Percentiles rank a stretch among this genome's conserved stretches.
phyloP scores from a whole-genome alignment of 1,284 basidiomycete species.

The Ustilago hordei region DNA sequence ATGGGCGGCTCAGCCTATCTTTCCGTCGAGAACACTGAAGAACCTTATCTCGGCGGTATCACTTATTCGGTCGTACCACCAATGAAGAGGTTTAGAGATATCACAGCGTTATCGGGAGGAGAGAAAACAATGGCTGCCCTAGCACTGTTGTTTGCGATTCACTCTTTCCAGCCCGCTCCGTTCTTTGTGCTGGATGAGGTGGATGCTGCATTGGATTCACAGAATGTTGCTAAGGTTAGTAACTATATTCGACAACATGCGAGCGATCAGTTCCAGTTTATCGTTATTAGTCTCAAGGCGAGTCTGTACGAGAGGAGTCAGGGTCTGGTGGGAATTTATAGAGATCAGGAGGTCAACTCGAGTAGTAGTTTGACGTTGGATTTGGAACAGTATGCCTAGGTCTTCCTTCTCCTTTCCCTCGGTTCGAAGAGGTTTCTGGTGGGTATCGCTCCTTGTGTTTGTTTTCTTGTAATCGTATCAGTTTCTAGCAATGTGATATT shows the following conservation, averaged over 20 bases:
- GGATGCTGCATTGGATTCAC: constrained; percentile 82
- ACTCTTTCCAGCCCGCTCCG: constrained; percentile 91
- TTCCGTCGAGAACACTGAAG: constrained; percentile 95
- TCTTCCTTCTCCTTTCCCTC: neutral
- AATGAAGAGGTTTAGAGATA: constrained; percentile 98
- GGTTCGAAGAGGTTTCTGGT: neutral
- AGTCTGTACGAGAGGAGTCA: constrained; percentile 86
- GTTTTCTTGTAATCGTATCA: neutral
- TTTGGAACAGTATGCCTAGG: constrained; percentile 72
- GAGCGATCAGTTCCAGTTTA: constrained; percentile 84
- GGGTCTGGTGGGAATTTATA: constrained; percentile 91
- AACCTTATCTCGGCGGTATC: constrained; percentile 94
- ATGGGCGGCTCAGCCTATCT: constrained; percentile 97
- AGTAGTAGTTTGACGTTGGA: constrained; percentile 89
- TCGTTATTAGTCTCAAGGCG: constrained; percentile 92
- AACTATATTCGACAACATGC: constrained; percentile 67
- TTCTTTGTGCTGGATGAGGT: constrained; percentile 99
- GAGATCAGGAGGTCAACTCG: constrained; percentile 92
- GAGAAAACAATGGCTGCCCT: constrained; percentile 98
- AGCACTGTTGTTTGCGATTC: constrained; percentile 94
- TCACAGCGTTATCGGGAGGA: constrained; percentile 97
- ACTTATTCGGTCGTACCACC: constrained; percentile 97
- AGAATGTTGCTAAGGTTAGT: constrained; percentile 67
- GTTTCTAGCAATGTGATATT: neutral
- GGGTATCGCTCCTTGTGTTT: neutral